Evolutionary conservation across 1,139 yeast species (phyloP).

Genomic region (Nakaseomyces sp.): DNA sequence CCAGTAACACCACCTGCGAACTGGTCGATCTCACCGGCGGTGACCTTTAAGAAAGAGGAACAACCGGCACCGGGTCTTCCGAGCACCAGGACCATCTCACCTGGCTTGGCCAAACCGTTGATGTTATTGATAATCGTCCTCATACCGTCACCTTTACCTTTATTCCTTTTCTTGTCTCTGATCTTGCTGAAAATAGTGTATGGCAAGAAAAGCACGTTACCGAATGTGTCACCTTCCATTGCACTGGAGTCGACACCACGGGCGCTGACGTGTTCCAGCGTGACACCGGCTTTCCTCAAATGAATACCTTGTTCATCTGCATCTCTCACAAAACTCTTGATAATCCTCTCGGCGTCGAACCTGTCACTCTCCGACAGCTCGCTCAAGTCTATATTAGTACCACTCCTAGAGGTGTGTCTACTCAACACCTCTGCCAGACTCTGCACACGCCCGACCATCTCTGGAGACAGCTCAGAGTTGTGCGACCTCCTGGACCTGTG

Average conservation of each 20-base stretch:
- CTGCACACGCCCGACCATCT: conserved; percentile 18
- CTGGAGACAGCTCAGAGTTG: conserved; percentile 12
- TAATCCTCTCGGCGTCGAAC: conserved; percentile 19
- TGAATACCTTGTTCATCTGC: conserved; percentile 39
- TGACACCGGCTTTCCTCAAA: conserved; percentile 40
- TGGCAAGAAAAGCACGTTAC: conserved; percentile 40
- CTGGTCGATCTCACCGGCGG: conserved; percentile 42
- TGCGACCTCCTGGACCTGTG: conserved; percentile 1
- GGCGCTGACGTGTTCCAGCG: conserved; percentile 40
- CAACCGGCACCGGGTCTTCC: conserved; percentile 69
- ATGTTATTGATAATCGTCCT: conserved; percentile 39
- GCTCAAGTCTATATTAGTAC: conserved; percentile 5
- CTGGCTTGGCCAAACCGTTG: conserved; percentile 41
- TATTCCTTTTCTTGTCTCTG: conserved; percentile 16
- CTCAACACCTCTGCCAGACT: conserved; percentile 23
- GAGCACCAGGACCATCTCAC: conserved; percentile 52
- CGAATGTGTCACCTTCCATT: conserved; percentile 41
- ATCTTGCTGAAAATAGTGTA: conserved; percentile 22
- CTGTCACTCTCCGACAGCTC: conserved; percentile 7
- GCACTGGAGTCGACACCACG: conserved; percentile 43
- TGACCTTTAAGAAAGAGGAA: conserved; percentile 46
- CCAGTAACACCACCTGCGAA: conserved; percentile 31
- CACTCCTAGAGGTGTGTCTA: conserved; percentile 17
- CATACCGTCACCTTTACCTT: conserved; percentile 12
- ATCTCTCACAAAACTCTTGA: conserved; percentile 16